Conservation (phyloP, 306 rosid species). For the Inga oerstediana region DNA sequence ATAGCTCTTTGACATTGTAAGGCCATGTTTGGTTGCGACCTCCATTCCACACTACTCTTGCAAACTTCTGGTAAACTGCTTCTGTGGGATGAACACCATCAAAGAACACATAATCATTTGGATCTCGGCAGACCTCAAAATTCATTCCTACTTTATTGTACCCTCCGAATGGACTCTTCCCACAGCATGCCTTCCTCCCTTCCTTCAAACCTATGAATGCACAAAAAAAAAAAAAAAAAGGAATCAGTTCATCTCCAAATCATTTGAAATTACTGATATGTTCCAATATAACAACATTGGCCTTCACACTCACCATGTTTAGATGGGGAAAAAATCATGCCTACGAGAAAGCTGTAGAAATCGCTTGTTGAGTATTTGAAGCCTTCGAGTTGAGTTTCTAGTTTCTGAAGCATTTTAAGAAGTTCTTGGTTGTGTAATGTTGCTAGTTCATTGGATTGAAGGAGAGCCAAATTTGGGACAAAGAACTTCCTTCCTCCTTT, state of each 20-base stretch:
- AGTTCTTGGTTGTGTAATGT: slow-evolving; percentile 52
- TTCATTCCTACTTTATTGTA: neutral
- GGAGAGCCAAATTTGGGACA: neutral
- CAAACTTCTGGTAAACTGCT: neutral
- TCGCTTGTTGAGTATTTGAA: slow-evolving; percentile 53
- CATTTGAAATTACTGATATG: too few species aligned
- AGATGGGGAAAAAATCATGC: slow-evolving; percentile 43
- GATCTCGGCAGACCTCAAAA: neutral
- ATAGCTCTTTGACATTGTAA: neutral
- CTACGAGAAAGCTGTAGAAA: slow-evolving; percentile 35
- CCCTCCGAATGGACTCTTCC: neutral
- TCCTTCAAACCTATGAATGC: neutral
- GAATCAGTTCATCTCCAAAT: too few species aligned
- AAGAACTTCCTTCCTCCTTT: neutral
- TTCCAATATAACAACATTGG: neutral
- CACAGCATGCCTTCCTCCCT: neutral
- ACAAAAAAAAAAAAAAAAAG: neutral
- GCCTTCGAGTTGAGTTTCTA: slow-evolving; percentile 45
- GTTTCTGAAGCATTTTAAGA: slow-evolving; percentile 30
- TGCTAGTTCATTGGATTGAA: slow-evolving; percentile 39
- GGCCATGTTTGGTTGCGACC: neutral
- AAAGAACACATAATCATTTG: neutral
- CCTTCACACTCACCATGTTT: slow-evolving; percentile 41
- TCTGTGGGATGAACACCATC: neutral
- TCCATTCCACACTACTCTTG: neutral